These are phyloP conservation scores for Dendrobium officinale DNA, from an alignment of 106 monocot genomes.

Conservation along the genomic window DNA sequence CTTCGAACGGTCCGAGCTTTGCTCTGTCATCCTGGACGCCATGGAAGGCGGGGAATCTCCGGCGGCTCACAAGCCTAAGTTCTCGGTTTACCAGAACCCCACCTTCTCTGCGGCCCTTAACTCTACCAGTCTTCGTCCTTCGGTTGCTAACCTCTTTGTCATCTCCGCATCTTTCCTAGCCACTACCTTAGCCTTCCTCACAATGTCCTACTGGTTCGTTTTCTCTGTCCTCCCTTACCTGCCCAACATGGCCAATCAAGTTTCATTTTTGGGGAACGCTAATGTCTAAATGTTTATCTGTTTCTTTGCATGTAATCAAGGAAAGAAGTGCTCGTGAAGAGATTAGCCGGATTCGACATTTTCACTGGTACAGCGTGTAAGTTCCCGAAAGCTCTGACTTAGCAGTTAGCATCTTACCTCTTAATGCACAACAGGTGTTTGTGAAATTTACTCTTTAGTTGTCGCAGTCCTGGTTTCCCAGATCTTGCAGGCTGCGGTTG, in stretches of 20 bases:
- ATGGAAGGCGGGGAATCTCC: conserved; percentile 3
- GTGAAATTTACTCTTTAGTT: conserved; percentile 20
- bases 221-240: not conserved
- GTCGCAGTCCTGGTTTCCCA: conserved; percentile 36
- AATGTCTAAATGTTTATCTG: not conserved
- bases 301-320: conserved; percentile 10
- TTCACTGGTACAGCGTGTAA: conserved; percentile 27
- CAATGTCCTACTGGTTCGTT: conserved; percentile 31
- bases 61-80: conserved; percentile 51
- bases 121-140: conserved; percentile 62
- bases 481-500: conserved; percentile 24
- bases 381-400: not conserved
- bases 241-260: not conserved
- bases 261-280: not conserved
- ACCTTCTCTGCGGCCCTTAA: conserved; percentile 67
- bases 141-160: conserved; percentile 39
- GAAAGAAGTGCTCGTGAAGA: conserved; percentile 20
- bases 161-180: conserved; percentile 27
- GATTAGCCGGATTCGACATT: conserved; percentile 16
- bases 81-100: conserved; percentile 87
- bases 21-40: not conserved
- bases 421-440: conserved; percentile 28
- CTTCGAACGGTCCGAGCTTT: not conserved
- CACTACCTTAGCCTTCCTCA: conserved; percentile 36
- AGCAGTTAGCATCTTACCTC: not conserved